Conservation (phyloP, 148 eudicot genomes). For the Oxyria digyna region DNA sequence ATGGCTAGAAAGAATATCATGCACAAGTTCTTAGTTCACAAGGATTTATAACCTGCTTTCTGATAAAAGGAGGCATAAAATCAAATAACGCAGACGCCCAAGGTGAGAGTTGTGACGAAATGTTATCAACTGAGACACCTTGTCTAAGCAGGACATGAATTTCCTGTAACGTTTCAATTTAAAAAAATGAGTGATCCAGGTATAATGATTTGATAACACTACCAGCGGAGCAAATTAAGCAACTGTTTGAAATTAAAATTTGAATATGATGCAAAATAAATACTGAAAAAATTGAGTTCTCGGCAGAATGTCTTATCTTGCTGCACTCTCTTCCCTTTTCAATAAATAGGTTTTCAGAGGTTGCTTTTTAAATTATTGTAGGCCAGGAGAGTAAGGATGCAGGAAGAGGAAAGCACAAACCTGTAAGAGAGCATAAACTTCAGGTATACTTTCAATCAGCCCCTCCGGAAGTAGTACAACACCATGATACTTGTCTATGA, state of each 20-base stretch:
- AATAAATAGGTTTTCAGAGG: neutral
- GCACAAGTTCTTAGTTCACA: neutral
- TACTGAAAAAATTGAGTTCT: neutral
- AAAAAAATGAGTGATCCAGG: neutral
- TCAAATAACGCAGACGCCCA: slow-evolving; percentile 98
- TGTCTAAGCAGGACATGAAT: slow-evolving; percentile 67
- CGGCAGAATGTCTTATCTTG: neutral
- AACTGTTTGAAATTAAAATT: neutral
- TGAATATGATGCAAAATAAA: neutral
- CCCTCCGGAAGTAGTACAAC: slow-evolving; percentile 95
- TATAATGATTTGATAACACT: neutral
- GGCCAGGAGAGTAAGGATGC: neutral
- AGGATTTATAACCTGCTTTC: slow-evolving; percentile 49
- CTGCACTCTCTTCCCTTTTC: neutral
- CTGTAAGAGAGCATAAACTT: slow-evolving; percentile 89
- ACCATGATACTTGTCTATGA: slow-evolving; percentile 81
- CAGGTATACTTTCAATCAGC: slow-evolving; percentile 96
- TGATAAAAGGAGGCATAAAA: slow-evolving; percentile 80
- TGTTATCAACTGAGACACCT: slow-evolving; percentile 70
- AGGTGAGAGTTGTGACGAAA: slow-evolving; percentile 83
- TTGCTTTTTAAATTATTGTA: neutral
- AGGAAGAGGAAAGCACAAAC: slow-evolving; percentile 22
- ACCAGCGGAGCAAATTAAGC: neutral
- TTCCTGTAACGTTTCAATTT: slow-evolving; percentile 41
- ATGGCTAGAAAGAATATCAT: neutral